Conservation (phyloP, 768 basidiomycete species). For the Rubroboletus satanas region DNA sequence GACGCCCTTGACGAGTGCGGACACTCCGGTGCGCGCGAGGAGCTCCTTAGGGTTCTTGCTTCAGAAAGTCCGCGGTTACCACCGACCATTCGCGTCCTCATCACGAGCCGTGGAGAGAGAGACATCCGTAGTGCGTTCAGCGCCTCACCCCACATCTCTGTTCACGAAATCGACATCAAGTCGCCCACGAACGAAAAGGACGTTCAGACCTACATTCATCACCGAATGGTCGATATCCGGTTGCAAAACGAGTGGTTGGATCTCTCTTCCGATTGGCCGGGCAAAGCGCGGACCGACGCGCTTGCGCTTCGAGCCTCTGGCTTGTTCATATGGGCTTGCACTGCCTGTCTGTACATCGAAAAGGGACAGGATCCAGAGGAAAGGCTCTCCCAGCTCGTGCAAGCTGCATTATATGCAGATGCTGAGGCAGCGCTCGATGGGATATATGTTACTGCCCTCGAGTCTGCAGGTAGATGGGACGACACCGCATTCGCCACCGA, state of each 20-base stretch:
- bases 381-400: slow-evolving; percentile 25
- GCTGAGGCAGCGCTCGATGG: slow-evolving; percentile 29
- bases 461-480: slow-evolving; percentile 30
- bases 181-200: slow-evolving; percentile 25
- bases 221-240: slow-evolving; percentile 26
- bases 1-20: slow-evolving; percentile 36
- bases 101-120: slow-evolving; percentile 33
- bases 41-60: slow-evolving; percentile 28
- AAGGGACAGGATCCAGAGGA: slow-evolving; percentile 30
- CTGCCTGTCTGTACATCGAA: slow-evolving; percentile 32
- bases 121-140: slow-evolving; percentile 23
- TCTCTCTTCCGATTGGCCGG: slow-evolving; percentile 31
- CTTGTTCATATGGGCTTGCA: slow-evolving; percentile 33
- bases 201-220: slow-evolving; percentile 24
- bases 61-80: slow-evolving; percentile 19
- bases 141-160: slow-evolving; percentile 7
- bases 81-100: slow-evolving; percentile 28
- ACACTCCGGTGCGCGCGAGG: slow-evolving; percentile 20
- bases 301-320: slow-evolving; percentile 30
- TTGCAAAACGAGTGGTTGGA: slow-evolving; percentile 26
- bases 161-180: slow-evolving; percentile 25
- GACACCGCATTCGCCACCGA: slow-evolving; percentile 27
- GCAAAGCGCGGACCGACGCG: slow-evolving; percentile 12
- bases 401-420: slow-evolving; percentile 17
- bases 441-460: slow-evolving; percentile 31